Evolutionary conservation across 1,284 basidiomycete genomes (phyloP).

Genomic region (Schizophyllum amplum): DNA sequence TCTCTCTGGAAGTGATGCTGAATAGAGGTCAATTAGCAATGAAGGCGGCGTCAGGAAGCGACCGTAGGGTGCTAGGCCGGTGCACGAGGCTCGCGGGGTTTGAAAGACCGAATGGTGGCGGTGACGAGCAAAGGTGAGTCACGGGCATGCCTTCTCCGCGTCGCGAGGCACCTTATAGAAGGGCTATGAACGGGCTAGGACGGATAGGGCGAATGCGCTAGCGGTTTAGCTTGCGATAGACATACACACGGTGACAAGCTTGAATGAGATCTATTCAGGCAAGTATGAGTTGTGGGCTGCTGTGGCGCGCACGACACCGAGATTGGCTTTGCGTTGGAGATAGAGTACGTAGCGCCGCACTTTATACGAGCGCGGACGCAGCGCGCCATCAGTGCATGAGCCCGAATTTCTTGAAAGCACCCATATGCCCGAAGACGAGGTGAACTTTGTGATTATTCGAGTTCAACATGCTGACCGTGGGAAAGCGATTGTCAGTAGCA

Average conservation of each 20-base stretch:
- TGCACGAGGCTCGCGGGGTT: background rate
- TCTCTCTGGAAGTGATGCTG: background rate
- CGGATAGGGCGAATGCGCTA: background rate
- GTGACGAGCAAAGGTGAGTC: background rate
- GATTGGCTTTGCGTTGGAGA: background rate
- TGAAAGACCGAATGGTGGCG: background rate
- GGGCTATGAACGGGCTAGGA: too few relatives aligned
- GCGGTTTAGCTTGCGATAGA: background rate
- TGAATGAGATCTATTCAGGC: too few relatives aligned
- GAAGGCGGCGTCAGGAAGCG: background rate
- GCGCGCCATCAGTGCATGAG: background rate
- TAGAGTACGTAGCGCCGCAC: background rate
- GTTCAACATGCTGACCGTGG: background rate
- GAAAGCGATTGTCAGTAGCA: background rate
- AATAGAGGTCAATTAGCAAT: background rate
- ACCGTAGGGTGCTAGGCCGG: background rate
- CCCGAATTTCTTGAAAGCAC: background rate
- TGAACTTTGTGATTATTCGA: background rate
- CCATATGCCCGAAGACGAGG: background rate
- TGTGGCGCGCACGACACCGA: background rate
- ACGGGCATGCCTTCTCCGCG: background rate
- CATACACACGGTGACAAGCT: too few relatives aligned
- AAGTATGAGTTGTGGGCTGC: too few relatives aligned
- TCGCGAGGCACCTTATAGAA: background rate
- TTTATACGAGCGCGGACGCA: too few relatives aligned